Evolutionary conservation across 805 yeast species (phyloP).

Genomic region (Komagataella pseudopastoris): DNA sequence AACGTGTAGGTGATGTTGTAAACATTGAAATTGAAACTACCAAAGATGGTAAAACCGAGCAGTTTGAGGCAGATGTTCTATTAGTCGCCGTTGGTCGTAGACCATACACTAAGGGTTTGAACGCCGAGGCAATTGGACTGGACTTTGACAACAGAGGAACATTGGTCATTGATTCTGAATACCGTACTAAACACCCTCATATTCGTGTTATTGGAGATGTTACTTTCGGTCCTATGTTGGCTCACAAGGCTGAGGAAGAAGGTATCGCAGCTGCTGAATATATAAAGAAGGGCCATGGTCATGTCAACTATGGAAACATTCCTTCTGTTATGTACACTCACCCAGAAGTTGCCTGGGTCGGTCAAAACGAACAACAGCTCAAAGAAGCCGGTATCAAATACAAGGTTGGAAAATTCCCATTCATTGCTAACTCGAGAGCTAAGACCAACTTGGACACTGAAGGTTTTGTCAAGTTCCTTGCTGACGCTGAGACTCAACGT

Average conservation of each 20-base stretch:
- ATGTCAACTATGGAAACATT: constrained; percentile 94
- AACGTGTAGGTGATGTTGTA: constrained; percentile 79
- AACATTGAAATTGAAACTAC: constrained; percentile 80
- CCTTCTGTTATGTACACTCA: constrained; percentile 99
- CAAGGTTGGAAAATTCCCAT: constrained; percentile 96
- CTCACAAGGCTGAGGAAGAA: constrained; percentile 99
- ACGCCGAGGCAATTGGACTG: constrained; percentile 78
- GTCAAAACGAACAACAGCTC: constrained; percentile 88
- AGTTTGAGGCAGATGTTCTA: constrained; percentile 80
- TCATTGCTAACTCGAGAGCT: constrained; percentile 98
- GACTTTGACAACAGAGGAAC: constrained; percentile 90
- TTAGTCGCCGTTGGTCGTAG: constrained; percentile 98
- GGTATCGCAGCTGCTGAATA: constrained; percentile 97
- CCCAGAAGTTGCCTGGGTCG: constrained; percentile 99
- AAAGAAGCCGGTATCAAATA: constrained; percentile 85
- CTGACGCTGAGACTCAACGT: constrained; percentile 96
- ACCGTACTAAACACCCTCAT: constrained; percentile 83
- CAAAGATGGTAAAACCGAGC: constrained; percentile 71
- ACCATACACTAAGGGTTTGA: constrained; percentile 85
- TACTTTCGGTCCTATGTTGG: constrained; percentile 98
- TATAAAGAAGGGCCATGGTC: constrained; percentile 89
- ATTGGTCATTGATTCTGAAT: constrained; percentile 87
- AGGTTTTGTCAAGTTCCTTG: constrained; percentile 90
- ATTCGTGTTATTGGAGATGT: constrained; percentile 97
- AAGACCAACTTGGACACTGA: constrained; percentile 96